A percentile compares a stretch with the other conserved stretches of the same genome.
Conservation (phyloP, 208 protist species). For the Endotrypanum monterogeii region DNA sequence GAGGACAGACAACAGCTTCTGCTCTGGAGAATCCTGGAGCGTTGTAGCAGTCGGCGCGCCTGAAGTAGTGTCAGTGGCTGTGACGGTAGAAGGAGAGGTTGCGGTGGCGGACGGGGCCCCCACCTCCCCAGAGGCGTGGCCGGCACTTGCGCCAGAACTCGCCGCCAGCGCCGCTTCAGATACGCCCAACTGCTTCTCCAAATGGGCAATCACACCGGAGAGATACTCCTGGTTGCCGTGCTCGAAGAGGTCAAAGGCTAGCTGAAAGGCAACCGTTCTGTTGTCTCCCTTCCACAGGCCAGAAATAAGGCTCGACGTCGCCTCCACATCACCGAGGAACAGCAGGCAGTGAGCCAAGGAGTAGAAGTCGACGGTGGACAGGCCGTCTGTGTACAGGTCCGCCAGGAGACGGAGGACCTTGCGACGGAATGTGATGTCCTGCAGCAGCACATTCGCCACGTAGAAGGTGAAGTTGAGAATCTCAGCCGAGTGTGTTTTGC, state of each 20-base stretch:
- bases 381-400: slow-evolving; percentile 75
- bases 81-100: background rate
- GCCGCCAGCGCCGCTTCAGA: slow-evolving; percentile 16
- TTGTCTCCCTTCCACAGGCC: slow-evolving; percentile 69
- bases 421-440: slow-evolving; percentile 80
- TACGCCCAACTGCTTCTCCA: slow-evolving; percentile 34
- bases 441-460: slow-evolving; percentile 83
- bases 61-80: background rate
- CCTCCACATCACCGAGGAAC: slow-evolving; percentile 90
- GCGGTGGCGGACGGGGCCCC: background rate
- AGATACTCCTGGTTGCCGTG: slow-evolving; percentile 90
- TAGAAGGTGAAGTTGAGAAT: slow-evolving; percentile 94
- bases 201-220: slow-evolving; percentile 48
- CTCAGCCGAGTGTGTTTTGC: slow-evolving; percentile 58
- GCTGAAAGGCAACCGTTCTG: slow-evolving; percentile 77
- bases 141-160: slow-evolving; percentile 6
- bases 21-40: slow-evolving; percentile 29
- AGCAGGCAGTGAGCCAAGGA: slow-evolving; percentile 94
- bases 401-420: slow-evolving; percentile 90
- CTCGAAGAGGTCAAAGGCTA: slow-evolving; percentile 90
- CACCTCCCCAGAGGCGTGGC: background rate
- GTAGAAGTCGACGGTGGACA: slow-evolving; percentile 89
- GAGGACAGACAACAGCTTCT: slow-evolving; percentile 81
- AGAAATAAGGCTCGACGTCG: slow-evolving; percentile 82
- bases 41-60: background rate